phyloP scores from a whole-genome alignment of 179 eudicot genomes.

The Pouteria campechiana region DNA sequence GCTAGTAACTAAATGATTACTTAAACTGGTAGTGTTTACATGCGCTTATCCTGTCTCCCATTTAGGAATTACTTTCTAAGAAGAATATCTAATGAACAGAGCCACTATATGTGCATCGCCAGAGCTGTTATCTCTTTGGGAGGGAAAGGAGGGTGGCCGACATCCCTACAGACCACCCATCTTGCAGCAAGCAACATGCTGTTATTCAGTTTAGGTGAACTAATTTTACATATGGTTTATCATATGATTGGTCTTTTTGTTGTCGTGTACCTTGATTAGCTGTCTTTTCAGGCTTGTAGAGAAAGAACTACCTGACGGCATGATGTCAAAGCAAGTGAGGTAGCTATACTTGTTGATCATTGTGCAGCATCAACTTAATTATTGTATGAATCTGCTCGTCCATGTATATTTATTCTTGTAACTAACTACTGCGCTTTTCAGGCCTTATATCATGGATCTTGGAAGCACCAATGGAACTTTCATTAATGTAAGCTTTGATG shows the following conservation, averaged over 20 bases:
- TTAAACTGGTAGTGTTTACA: too few relatives aligned
- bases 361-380: neutral
- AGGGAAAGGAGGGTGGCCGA: constrained; percentile 97
- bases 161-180: constrained; percentile 93
- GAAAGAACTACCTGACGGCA: constrained; percentile 79
- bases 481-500: constrained; percentile 49
- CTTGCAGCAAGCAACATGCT: constrained; percentile 98
- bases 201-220: constrained; percentile 80
- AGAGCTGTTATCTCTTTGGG: constrained; percentile 90
- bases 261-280: constrained; percentile 1
- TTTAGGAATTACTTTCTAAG: too few relatives aligned
- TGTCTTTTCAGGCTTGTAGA: constrained; percentile 70
- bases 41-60: too few relatives aligned
- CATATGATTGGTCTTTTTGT: neutral
- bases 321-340: constrained; percentile 56
- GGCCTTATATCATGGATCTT: constrained; percentile 97
- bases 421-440: constrained; percentile 5
- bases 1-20: too few relatives aligned
- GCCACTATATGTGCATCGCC: constrained; percentile 96
- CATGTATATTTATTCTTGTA: neutral
- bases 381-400: neutral
- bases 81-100: constrained; percentile 32
- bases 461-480: constrained; percentile 98
- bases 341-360: constrained; percentile 10
- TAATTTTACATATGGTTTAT: neutral